Evolutionary conservation across 192 early-diverging fungal species (phyloP).

Genomic region (Linnemannia zychae): DNA sequence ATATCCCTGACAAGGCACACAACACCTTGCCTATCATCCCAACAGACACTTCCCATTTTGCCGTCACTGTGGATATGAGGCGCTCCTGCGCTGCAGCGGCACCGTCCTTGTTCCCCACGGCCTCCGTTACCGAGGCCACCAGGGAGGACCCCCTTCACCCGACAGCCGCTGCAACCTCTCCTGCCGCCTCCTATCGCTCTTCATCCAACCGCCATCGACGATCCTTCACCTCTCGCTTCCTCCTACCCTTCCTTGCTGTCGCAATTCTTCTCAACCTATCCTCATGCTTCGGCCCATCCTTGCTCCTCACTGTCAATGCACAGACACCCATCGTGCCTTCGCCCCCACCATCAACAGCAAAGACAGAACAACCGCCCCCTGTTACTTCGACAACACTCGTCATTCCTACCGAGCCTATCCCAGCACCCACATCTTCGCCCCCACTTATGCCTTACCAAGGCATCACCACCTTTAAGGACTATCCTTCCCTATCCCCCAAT

Average conservation of each 20-base stretch:
- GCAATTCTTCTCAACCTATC: not conserved
- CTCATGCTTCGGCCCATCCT: not conserved
- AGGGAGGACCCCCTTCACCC: not conserved
- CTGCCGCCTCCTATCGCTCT: slow-evolving; percentile 10
- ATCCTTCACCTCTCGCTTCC: not conserved
- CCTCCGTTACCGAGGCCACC: not conserved
- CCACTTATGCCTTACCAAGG: not conserved
- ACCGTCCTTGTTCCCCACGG: slow-evolving; percentile 6
- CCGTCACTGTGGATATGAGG: slow-evolving; percentile 24
- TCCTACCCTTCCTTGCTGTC: not conserved
- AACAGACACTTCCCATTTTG: not conserved
- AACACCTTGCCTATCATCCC: slow-evolving; percentile 3
- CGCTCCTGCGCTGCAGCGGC: slow-evolving; percentile 32
- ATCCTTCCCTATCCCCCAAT: slow-evolving; percentile 11
- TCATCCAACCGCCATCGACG: not conserved
- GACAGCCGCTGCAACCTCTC: slow-evolving; percentile 10
- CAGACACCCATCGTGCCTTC: not conserved
- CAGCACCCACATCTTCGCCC: not conserved
- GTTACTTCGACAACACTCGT: slow-evolving; percentile 1
- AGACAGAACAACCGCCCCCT: not conserved
- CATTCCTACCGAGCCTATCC: not conserved
- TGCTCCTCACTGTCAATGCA: not conserved
- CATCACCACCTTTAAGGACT: slow-evolving; percentile 14
- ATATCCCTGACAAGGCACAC: not conserved
- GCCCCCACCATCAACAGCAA: not conserved